These are phyloP conservation scores for Cordyceps cicadae DNA, from an alignment of 2,329 filamentous ascomycete genomes.

Conservation along the genomic window DNA sequence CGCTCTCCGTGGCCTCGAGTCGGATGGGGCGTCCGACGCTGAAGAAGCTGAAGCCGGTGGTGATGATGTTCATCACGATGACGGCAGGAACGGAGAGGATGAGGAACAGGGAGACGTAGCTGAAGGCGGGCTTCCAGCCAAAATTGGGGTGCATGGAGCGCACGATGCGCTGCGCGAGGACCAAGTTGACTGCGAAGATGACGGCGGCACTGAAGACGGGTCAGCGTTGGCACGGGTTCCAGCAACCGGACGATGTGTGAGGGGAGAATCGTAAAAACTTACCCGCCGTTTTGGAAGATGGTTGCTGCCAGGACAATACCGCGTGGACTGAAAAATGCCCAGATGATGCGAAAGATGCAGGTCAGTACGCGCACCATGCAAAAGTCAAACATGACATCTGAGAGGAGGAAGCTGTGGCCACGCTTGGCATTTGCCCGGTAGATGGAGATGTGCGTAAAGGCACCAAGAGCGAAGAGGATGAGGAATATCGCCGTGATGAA, in stretches of 20 bases:
- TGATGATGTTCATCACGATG: slow-evolving; percentile 25
- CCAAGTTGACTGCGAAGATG: slow-evolving; percentile 29
- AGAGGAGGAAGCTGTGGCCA: slow-evolving; percentile 31
- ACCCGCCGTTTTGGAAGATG: slow-evolving; percentile 30
- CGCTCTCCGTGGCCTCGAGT: neutral
- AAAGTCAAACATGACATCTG: slow-evolving; percentile 28
- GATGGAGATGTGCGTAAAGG: slow-evolving; percentile 18
- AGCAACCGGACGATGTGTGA: neutral
- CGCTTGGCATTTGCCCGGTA: slow-evolving; percentile 23
- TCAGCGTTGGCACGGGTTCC: neutral
- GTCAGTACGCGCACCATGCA: slow-evolving; percentile 27
- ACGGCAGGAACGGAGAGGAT: slow-evolving; percentile 21
- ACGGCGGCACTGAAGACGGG: slow-evolving; percentile 21
- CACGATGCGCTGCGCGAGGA: slow-evolving; percentile 31
- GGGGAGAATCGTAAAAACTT: neutral
- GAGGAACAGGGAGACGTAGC: slow-evolving; percentile 17
- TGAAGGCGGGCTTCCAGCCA: slow-evolving; percentile 26
- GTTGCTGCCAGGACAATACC: slow-evolving; percentile 26
- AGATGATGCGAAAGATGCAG: slow-evolving; percentile 28
- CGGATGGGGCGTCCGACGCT: slow-evolving; percentile 1
- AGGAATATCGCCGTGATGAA: slow-evolving; percentile 20
- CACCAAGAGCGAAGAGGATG: slow-evolving; percentile 18
- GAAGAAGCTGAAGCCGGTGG: slow-evolving; percentile 20
- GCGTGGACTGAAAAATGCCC: slow-evolving; percentile 21
- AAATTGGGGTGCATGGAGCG: slow-evolving; percentile 28